Conservation (phyloP, 306 rosid species). For the Gastrolobium bilobum region DNA sequence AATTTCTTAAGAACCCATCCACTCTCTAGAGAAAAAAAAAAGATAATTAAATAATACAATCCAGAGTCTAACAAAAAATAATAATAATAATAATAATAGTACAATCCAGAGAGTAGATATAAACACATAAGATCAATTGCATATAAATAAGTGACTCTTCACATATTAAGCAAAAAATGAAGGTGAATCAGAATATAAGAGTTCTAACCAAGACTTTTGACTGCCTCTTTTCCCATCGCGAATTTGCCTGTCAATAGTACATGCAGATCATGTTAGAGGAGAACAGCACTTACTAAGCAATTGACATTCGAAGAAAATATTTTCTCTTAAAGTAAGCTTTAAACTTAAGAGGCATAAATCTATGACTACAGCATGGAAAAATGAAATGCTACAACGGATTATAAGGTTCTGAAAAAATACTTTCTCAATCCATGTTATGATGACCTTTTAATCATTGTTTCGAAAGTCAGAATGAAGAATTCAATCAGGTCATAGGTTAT, state of each 20-base stretch:
- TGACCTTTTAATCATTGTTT: background rate
- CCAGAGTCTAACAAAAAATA: background rate
- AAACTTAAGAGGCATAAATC: background rate
- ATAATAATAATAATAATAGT: no score
- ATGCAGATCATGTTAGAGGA: conserved; percentile 28
- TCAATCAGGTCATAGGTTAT: conserved; percentile 3
- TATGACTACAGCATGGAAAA: background rate
- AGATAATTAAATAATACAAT: background rate
- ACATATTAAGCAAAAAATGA: background rate
- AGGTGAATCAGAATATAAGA: conserved; percentile 21
- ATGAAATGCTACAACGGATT: background rate
- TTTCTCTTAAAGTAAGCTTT: conserved; percentile 13
- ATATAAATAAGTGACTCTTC: background rate
- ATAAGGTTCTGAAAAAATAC: background rate
- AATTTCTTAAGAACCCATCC: conserved; percentile 8
- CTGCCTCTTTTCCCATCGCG: conserved; percentile 93
- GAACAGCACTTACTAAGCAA: background rate
- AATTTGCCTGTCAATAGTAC: conserved; percentile 69
- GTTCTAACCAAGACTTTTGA: conserved; percentile 80
- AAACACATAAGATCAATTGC: conserved; percentile 8
- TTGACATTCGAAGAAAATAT: conserved; percentile 26
- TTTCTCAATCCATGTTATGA: background rate
- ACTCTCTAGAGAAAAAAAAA: background rate
- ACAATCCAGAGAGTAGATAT: conserved; percentile 22
- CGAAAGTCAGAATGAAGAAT: conserved; percentile 3